phyloP scores from a whole-genome alignment of 2,329 filamentous ascomycete genomes.

The Penicillium sp. region DNA sequence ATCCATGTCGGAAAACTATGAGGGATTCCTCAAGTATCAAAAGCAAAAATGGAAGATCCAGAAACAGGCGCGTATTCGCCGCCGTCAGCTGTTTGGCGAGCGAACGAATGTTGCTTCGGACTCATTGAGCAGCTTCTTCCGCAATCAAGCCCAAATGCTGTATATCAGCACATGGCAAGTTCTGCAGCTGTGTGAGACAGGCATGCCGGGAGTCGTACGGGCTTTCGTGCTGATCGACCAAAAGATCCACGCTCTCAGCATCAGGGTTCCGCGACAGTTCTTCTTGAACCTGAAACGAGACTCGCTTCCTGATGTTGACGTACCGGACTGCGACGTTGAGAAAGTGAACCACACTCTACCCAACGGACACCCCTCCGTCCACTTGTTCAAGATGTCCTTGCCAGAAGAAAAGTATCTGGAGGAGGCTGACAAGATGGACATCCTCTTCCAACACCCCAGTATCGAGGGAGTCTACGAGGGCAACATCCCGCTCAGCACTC shows the following conservation, averaged over 20 bases:
- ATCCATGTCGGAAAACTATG: slow-evolving; percentile 79
- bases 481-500: slow-evolving; percentile 80
- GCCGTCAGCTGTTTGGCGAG: slow-evolving; percentile 92
- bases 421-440: slow-evolving; percentile 77
- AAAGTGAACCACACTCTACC: slow-evolving; percentile 92
- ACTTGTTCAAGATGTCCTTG: slow-evolving; percentile 92
- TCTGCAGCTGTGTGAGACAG: slow-evolving; percentile 79
- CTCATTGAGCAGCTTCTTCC: slow-evolving; percentile 71
- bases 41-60: slow-evolving; percentile 99
- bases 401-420: slow-evolving; percentile 83
- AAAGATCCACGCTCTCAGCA: slow-evolving; percentile 83
- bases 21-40: slow-evolving; percentile 86
- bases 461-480: slow-evolving; percentile 98
- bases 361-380: slow-evolving; percentile 89
- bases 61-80: slow-evolving; percentile 79
- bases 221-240: slow-evolving; percentile 92
- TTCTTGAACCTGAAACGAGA: slow-evolving; percentile 89
- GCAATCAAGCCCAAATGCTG: slow-evolving; percentile 85
- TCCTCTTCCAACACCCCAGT: slow-evolving; percentile 86
- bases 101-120: slow-evolving; percentile 63
- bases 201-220: slow-evolving; percentile 80
- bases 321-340: slow-evolving; percentile 83
- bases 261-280: slow-evolving; percentile 84
- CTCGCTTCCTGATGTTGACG: slow-evolving; percentile 83
- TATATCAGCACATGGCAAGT: slow-evolving; percentile 96